Base-by-base conservation (phyloP, 1,284 basidiomycete genomes). In the Phlebopus sp. region DNA sequence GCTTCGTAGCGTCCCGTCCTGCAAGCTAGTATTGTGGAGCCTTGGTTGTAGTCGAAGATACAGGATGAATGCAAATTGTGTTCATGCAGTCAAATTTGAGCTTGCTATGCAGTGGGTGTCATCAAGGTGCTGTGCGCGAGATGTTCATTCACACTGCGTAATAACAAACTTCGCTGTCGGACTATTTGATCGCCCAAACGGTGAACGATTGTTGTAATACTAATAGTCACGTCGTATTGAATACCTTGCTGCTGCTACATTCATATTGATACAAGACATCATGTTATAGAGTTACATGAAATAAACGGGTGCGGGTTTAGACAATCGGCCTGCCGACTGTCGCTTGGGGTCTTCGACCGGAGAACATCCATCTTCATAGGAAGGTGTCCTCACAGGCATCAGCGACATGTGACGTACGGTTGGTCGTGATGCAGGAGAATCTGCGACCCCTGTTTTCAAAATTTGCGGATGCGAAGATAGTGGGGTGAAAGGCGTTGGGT, bases 321-420 rank as follows among this genome's bases (percentile, higher is more conserved):
- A 47, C 13, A 62, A 38, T 37, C 37, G 60, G 8, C 49, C 19
- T 32, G 44, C 48, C 27, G 21, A 37, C 37, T 46, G 40, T 13
- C 46, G 42, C 9, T 41, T 47, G 2, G 39, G 37, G 25, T 31
- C 37, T 36, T 41, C 38, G 3, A 11, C 34, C 25, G 39, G 36
- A 2, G 41, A 36, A 47, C 48, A 49, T 49, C 29, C 49, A 19
- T n/a, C 17, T 8, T 35, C 42, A n/a, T 31, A 27, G 18, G 4
- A 49, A 50, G 55, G 53, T 11, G 46, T 45, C n/a, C 44, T n/a
- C 25, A 19, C 17, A 21, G 47, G 44, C 42, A 54, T 56, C 45
- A 52, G 47, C n/a, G 63, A 64, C 29, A 58, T 42, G 44, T 65
- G 61, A 36, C 35, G 58, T 31, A 43, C 43, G 21, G 18, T 34